Conservation (phyloP, 176 grass and related monocot genomes). For the Zea luxurians region DNA sequence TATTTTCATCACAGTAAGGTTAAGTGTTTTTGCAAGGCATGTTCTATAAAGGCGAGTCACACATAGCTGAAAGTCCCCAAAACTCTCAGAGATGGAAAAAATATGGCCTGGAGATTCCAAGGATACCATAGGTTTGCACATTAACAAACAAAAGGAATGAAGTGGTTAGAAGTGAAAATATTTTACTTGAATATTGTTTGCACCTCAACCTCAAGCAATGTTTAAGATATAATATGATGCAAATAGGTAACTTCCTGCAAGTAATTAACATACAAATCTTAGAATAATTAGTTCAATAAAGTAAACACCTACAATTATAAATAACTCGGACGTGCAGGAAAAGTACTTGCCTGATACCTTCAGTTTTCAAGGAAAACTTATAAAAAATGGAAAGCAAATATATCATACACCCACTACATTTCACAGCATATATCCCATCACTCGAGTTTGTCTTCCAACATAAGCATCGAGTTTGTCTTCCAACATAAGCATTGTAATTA, state of each 20-base stretch:
- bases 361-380: conserved; percentile 43
- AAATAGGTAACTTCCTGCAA: conserved; percentile 95
- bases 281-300: conserved; percentile 17
- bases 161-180: conserved; percentile 10
- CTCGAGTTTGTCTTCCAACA: not conserved
- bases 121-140: too few species aligned
- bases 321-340: conserved; percentile 29
- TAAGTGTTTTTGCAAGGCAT: not conserved
- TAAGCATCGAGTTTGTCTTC: not conserved
- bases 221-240: conserved; percentile 95
- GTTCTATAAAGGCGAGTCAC: not conserved
- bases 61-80: too few species aligned
- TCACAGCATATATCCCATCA: not conserved
- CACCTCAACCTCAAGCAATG: conserved; percentile 86
- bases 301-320: not conserved
- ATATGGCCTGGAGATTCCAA: too few species aligned
- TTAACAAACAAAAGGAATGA: not conserved
- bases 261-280: not conserved
- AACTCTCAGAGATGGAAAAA: too few species aligned
- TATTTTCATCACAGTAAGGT: not conserved
- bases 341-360: conserved; percentile 83
- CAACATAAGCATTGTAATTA: not conserved
- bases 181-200: conserved; percentile 94
- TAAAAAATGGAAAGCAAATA: conserved; percentile 17
- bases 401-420: not conserved